phyloP scores from a whole-genome alignment of 2,329 filamentous ascomycete genomes.

The Penicillium sp. region DNA sequence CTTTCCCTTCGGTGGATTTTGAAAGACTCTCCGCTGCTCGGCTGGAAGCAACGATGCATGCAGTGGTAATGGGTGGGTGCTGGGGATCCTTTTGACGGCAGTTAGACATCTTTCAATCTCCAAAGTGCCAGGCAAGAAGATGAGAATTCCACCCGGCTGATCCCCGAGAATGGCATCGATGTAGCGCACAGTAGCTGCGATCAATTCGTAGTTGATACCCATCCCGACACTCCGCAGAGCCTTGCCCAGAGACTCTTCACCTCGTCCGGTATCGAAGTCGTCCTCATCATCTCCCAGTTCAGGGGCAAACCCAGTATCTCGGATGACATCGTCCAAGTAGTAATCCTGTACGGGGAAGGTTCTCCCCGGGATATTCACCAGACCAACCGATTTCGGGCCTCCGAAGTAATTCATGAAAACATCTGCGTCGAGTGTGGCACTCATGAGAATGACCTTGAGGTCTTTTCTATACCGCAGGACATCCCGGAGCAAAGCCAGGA shows the following conservation, averaged over 20 bases:
- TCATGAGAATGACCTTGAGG: constrained; percentile 91
- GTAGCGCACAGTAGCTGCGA: constrained; percentile 69
- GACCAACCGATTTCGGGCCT: constrained; percentile 62
- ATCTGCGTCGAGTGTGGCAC: constrained; percentile 82
- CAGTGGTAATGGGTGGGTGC: constrained; percentile 73
- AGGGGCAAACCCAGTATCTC: constrained; percentile 65
- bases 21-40: constrained; percentile 85
- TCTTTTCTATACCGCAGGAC: constrained; percentile 69
- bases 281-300: constrained; percentile 31
- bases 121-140: constrained; percentile 85
- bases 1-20: constrained; percentile 66
- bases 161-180: constrained; percentile 72
- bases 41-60: constrained; percentile 85
- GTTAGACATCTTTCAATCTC: constrained; percentile 82
- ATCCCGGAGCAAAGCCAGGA: constrained; percentile 79
- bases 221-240: constrained; percentile 67
- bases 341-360: constrained; percentile 87
- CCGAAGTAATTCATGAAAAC: constrained; percentile 82
- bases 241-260: constrained; percentile 54
- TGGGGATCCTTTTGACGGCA: constrained; percentile 57
- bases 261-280: constrained; percentile 40
- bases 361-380: constrained; percentile 79
- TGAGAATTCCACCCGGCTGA: constrained; percentile 80
- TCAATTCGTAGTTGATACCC: constrained; percentile 85
- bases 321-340: constrained; percentile 82